These are phyloP conservation scores for Ophiostoma ulmi DNA, from an alignment of 2,329 filamentous ascomycete genomes.

Conservation along the genomic window DNA sequence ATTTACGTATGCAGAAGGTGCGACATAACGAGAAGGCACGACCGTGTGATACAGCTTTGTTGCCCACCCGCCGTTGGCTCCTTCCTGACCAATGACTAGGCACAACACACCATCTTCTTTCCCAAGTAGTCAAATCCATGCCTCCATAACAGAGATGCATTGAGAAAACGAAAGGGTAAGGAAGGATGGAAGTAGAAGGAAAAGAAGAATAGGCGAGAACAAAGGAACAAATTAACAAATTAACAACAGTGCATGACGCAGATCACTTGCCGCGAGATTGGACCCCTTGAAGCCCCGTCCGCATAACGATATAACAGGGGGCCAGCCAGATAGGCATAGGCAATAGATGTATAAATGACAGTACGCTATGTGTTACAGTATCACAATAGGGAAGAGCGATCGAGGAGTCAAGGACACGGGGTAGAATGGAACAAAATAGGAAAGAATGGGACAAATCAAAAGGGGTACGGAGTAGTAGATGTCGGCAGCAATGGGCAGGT, in stretches of 20 bases:
- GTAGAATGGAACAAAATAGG: not conserved
- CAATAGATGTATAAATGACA: not conserved
- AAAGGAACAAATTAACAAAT: not conserved
- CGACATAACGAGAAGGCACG: not conserved
- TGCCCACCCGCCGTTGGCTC: not conserved
- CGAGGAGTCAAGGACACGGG: not conserved
- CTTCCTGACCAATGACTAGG: not conserved
- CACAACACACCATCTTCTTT: not conserved
- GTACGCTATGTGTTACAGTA: not conserved
- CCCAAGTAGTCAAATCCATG: not conserved
- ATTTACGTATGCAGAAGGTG: not conserved
- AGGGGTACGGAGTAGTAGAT: not conserved
- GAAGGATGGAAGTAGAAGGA: not conserved
- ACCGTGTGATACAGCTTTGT: not conserved
- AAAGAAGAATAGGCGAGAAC: slow-evolving; percentile 1
- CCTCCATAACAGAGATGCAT: not conserved
- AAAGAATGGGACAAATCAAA: not conserved
- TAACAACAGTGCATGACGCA: not conserved
- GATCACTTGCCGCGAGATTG: slow-evolving; percentile 4
- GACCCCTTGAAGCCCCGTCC: not conserved
- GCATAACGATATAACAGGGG: slow-evolving; percentile 6
- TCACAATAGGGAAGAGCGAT: not conserved
- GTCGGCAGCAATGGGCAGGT: slow-evolving; percentile 2
- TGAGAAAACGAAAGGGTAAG: not conserved
- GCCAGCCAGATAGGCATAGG: not conserved